Conservation (phyloP, 164 flowering plant species). For the Kalanchoe fedtschenkoi region DNA sequence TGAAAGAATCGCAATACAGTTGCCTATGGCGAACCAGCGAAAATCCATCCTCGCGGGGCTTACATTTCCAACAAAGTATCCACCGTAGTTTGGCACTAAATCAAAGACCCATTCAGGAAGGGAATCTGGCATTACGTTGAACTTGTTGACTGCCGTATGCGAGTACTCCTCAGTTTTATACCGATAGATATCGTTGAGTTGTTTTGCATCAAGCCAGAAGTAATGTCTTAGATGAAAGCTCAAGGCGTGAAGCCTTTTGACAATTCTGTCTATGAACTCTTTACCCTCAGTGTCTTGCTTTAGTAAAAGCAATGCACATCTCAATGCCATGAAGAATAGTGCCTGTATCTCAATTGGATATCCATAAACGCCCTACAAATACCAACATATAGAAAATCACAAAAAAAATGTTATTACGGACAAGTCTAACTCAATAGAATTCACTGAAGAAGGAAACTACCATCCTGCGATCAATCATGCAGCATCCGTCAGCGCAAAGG, state of each 20-base stretch:
- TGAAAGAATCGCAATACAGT: constrained; percentile 15
- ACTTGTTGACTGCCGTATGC: constrained; percentile 18
- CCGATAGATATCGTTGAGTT: constrained; percentile 15
- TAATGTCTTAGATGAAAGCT: constrained; percentile 16
- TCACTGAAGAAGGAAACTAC: constrained; percentile 14
- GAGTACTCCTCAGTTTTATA: constrained; percentile 21
- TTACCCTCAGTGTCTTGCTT: constrained; percentile 13
- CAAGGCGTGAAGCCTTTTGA: constrained; percentile 13
- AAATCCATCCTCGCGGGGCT: constrained; percentile 21
- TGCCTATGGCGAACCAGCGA: constrained; percentile 17
- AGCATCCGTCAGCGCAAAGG: constrained; percentile 81
- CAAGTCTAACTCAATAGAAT: background rate
- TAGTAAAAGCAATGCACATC: constrained; percentile 3
- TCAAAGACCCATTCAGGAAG: constrained; percentile 21
- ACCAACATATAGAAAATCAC: background rate
- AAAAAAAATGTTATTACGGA: background rate
- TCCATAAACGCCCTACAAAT: constrained; percentile 12
- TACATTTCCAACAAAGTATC: constrained; percentile 20
- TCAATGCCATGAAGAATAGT: constrained; percentile 12
- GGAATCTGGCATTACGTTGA: constrained; percentile 20
- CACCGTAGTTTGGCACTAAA: constrained; percentile 17
- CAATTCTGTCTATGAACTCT: constrained; percentile 11
- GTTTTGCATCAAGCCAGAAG: constrained; percentile 17
- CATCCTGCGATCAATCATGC: constrained; percentile 84
- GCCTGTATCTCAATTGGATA: constrained; percentile 17